Evolutionary conservation across 2,329 filamentous ascomycete genomes (phyloP).

Genomic region (Canariomyces notabilis): DNA sequence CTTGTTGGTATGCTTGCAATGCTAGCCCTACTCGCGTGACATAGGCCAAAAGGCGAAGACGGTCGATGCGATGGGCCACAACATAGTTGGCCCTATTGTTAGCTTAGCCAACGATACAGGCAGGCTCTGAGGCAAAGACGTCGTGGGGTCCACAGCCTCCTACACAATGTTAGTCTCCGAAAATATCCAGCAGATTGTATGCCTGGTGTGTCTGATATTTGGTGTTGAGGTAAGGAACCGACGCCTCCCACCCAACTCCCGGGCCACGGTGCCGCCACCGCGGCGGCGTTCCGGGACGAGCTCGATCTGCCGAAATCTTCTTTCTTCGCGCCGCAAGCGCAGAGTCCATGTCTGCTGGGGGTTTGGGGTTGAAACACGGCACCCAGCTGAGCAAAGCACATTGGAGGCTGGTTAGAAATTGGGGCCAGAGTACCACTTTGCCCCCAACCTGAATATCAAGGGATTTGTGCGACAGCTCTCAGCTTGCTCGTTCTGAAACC

Average conservation of each 20-base stretch:
- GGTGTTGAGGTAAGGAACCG: background rate
- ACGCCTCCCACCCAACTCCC: background rate
- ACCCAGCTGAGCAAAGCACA: background rate
- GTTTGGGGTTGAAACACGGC: slow-evolving; percentile 5
- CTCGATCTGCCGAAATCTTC: too few species aligned
- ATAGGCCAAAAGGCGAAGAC: too few species aligned
- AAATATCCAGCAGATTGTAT: background rate
- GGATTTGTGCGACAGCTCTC: background rate
- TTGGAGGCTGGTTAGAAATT: slow-evolving; percentile 4
- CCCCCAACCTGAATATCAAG: background rate
- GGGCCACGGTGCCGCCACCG: too few species aligned
- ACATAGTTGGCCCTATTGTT: slow-evolving; percentile 2
- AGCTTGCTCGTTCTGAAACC: background rate
- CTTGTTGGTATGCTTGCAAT: too few species aligned
- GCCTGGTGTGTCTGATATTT: background rate
- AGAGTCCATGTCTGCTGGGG: background rate
- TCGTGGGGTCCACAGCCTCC: slow-evolving; percentile 4
- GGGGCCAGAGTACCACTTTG: slow-evolving; percentile 6
- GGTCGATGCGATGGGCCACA: background rate
- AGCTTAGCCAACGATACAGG: background rate
- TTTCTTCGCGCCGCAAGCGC: background rate
- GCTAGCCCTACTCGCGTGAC: too few species aligned
- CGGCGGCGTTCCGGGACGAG: too few species aligned
- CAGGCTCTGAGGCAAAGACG: background rate
- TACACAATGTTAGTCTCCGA: background rate